Evolutionary conservation across 208 protist genomes (phyloP).

Genomic region (Trypanosoma scelopori): DNA sequence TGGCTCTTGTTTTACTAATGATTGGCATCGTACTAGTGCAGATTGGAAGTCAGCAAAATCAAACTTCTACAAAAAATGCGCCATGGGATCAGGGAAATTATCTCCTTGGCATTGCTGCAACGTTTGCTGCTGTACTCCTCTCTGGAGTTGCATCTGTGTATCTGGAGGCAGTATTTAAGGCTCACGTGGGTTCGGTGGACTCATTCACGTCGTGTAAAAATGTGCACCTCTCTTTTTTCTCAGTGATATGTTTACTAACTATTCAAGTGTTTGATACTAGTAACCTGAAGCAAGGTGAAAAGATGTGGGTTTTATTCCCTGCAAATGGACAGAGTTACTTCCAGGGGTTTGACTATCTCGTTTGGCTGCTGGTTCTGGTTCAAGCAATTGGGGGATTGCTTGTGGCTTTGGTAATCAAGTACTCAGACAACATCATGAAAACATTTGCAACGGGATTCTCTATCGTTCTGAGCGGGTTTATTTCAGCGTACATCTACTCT

Average conservation of each 20-base stretch:
- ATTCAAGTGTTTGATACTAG: slow-evolving; percentile 4
- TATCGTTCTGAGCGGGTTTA: slow-evolving; percentile 46
- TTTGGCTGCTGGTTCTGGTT: slow-evolving; percentile 59
- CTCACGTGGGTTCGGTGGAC: slow-evolving; percentile 29
- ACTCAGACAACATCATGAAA: slow-evolving; percentile 81
- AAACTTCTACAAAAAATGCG: neutral
- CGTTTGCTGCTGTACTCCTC: slow-evolving; percentile 31
- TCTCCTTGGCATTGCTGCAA: slow-evolving; percentile 35
- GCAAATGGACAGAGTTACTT: slow-evolving; percentile 33
- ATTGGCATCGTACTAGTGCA: slow-evolving; percentile 45
- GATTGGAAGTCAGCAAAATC: slow-evolving; percentile 13
- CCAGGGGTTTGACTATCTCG: slow-evolving; percentile 45
- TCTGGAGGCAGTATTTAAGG: slow-evolving; percentile 65
- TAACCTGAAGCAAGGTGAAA: neutral
- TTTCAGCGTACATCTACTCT: slow-evolving; percentile 39
- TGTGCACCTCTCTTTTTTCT: slow-evolving; percentile 29
- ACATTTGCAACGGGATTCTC: slow-evolving; percentile 52
- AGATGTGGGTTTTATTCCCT: neutral
- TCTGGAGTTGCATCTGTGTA: slow-evolving; percentile 61
- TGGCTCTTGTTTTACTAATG: slow-evolving; percentile 39
- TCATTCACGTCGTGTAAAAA: slow-evolving; percentile 27
- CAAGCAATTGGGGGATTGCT: slow-evolving; percentile 59
- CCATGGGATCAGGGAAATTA: slow-evolving; percentile 1
- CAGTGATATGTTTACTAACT: slow-evolving; percentile 20
- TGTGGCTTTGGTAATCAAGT: slow-evolving; percentile 61